Base-by-base conservation (phyloP, 805 yeast genomes). In the Naumovozyma baii region DNA sequence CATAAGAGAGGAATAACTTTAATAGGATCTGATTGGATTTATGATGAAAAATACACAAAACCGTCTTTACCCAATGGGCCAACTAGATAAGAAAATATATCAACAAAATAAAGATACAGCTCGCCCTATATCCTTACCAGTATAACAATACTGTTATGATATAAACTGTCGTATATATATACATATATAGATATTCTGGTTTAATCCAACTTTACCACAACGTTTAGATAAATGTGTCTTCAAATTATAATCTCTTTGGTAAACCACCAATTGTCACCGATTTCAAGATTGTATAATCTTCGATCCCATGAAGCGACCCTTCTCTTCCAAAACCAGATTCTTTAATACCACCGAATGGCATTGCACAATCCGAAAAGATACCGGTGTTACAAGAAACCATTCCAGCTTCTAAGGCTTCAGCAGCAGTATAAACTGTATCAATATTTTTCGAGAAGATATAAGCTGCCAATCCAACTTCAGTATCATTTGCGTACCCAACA, bases 21-120 rank as follows among this genome's bases (percentile, higher is more conserved):
- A 40, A 71, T 78, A 18, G 88, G 87, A 0, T 76, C 80, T 41
- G 73, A 78, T 43, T 82, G 90, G 90, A 79, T 81, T 28, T 76
- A 80, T 62, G 81, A 79, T 57, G 76, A 74, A 35, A 81, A 80
- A 63, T 81, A 82, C 51, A 55, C 66, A 61, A 52, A 57, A 8
- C 14, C 31, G 10, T 22, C 10, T 7, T 22, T 22, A 10, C 10
- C 10, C 9, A 22, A n/a, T 22, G 7, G 26, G 26, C 10, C 26
- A 7, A 22, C 7, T 22, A 22, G 10, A 22, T 10, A 7, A 10
- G 9, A 22, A 22, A 10, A 10, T 22, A 7, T 22, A 22, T 10
- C 26, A 22, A 10, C 10, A 22, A 22, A 22, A 22, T 22, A 22
- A 22, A 7, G 7, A 22, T 7, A 22, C 9, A 22, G 10, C 26